phyloP scores from a whole-genome alignment of 2,329 filamentous ascomycete species.

The Aotearoamyces nothofagi region DNA sequence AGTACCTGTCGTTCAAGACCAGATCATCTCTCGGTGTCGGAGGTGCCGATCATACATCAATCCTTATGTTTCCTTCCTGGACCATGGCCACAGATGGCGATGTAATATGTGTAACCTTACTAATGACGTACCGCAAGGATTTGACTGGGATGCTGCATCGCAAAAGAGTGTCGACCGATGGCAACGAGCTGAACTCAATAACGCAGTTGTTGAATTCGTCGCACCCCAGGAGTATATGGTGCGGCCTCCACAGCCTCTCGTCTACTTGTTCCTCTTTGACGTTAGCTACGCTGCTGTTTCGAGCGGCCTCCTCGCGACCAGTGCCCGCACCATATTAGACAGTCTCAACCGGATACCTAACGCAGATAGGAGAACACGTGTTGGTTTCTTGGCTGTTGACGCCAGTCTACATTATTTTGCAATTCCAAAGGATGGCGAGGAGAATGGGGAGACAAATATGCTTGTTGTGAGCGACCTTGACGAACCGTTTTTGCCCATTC shows the following conservation, averaged over 20 bases:
- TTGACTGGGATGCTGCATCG: constrained; percentile 89
- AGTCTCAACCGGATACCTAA: constrained; percentile 97
- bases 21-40: constrained; percentile 92
- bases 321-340: constrained; percentile 84
- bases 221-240: constrained; percentile 99
- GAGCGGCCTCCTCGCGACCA: constrained; percentile 81
- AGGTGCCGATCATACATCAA: constrained; percentile 97
- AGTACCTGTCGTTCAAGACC: constrained; percentile 85
- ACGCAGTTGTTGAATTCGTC: constrained; percentile 94
- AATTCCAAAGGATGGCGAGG: constrained; percentile 76
- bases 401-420: constrained; percentile 93
- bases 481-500: constrained; percentile 90
- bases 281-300: constrained; percentile 85
- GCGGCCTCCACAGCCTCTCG: constrained; percentile 82
- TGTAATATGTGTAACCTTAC: constrained; percentile 99
- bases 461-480: constrained; percentile 89
- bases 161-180: constrained; percentile 88
- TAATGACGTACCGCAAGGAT: constrained; percentile 97
- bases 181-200: constrained; percentile 84
- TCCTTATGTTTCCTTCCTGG: constrained; percentile 88
- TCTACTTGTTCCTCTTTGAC: constrained; percentile 91
- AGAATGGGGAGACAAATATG: constrained; percentile 76
- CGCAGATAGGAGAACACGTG: constrained; percentile 76
- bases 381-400: constrained; percentile 93
- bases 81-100: constrained; percentile 94